Conservation (phyloP, 108 stramenopile species). For the Licmophora abbreviata region DNA sequence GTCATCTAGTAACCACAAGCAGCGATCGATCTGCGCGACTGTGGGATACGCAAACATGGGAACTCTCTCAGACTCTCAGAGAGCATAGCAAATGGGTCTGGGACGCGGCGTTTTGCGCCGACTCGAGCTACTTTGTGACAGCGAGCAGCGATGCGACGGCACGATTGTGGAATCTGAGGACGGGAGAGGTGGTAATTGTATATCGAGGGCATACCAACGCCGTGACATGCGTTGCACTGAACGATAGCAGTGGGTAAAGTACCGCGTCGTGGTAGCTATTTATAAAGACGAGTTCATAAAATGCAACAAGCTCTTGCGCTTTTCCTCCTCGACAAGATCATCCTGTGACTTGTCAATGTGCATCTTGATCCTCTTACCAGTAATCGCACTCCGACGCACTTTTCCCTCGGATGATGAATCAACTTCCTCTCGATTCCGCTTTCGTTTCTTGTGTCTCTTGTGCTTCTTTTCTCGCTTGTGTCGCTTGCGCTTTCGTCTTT, state of each 20-base stretch:
- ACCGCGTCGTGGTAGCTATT: neutral
- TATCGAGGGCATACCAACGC: constrained; percentile 91
- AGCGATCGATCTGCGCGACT: constrained; percentile 87
- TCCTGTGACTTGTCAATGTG: constrained; percentile 77
- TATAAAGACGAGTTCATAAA: constrained; percentile 88
- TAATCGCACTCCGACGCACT: constrained; percentile 60
- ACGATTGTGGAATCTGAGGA: constrained; percentile 90
- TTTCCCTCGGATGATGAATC: constrained; percentile 26
- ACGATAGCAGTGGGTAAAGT: constrained; percentile 74
- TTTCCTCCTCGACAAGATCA: constrained; percentile 68
- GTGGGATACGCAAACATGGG: constrained; percentile 81
- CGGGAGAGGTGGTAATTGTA: constrained; percentile 82
- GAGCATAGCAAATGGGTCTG: constrained; percentile 94
- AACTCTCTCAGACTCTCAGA: constrained; percentile 58
- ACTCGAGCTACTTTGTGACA: constrained; percentile 92
- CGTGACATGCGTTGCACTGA: constrained; percentile 95
- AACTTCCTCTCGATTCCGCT: constrained; percentile 7
- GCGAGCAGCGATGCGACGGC: constrained; percentile 90
- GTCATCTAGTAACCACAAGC: constrained; percentile 87
- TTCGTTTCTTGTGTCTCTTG: constrained; percentile 16
- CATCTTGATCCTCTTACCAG: constrained; percentile 76
- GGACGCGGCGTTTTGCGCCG: constrained; percentile 96
- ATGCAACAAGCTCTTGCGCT: constrained; percentile 60
- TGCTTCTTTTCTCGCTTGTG: constrained; percentile 14
- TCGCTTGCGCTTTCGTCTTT: constrained; percentile 13